Conservation (phyloP, 179 eudicot genomes). For the Kewa caespitosa region DNA sequence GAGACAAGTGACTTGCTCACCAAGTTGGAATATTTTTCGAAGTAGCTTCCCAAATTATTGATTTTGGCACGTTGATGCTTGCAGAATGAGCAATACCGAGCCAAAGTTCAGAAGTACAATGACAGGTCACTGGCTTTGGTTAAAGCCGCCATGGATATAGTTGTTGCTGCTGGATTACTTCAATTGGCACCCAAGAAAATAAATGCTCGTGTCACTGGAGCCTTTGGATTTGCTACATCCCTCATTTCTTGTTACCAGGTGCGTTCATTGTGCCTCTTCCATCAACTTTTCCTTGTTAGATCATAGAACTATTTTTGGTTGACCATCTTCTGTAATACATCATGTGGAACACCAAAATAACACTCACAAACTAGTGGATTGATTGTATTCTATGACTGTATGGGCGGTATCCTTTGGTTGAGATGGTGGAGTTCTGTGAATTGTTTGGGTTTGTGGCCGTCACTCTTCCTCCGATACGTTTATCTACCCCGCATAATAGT, state of each 20-base stretch:
- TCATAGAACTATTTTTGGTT: not conserved
- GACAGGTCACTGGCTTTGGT: constrained; percentile 82
- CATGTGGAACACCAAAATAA: not conserved
- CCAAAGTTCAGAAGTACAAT: constrained; percentile 66
- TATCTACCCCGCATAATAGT: not conserved
- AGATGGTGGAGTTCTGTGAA: not conserved
- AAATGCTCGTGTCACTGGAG: constrained; percentile 97
- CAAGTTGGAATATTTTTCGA: not conserved
- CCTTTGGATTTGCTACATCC: constrained; percentile 75
- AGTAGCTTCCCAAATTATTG: not conserved
- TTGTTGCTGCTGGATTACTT: constrained; percentile 91
- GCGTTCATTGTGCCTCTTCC: not conserved
- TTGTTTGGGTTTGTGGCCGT: not conserved
- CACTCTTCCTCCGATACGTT: not conserved
- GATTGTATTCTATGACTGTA: not conserved
- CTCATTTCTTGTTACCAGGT: constrained; percentile 99
- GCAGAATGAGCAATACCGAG: constrained; percentile 76
- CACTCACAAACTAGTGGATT: not conserved
- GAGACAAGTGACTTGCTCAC: not conserved
- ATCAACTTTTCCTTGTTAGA: not conserved
- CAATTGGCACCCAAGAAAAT: constrained; percentile 95
- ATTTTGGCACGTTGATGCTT: constrained; percentile 23
- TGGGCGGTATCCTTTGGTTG: not conserved
- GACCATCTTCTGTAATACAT: not conserved
- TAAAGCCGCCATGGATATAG: constrained; percentile 80